Base-by-base conservation (phyloP, 495 filamentous ascomycete species). In the Acidiella bohemica region DNA sequence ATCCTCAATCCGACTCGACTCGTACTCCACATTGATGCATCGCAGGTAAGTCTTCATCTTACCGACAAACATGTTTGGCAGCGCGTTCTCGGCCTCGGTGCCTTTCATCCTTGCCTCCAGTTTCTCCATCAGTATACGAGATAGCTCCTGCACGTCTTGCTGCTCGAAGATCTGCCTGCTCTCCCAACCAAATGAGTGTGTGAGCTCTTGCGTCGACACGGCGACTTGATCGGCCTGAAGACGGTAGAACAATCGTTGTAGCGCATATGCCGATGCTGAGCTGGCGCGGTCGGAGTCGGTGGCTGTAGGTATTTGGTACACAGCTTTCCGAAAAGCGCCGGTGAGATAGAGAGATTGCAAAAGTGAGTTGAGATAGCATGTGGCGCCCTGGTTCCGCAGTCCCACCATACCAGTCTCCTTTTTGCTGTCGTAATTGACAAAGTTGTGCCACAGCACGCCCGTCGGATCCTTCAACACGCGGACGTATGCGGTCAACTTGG, bases 391-490 rank as follows among this genome's bases (percentile, higher is more conserved):
- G 53, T 99, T 99, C 56, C 87, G 90, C 29, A 99, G 66, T 18
- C 90, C 90, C 29, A 99, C 90, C 70, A 84, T 94, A 30, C 87
- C 90, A 10, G 90, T 99, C 64, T 93, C 87, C 57, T 88, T 93
- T 64, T 95, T 99, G 13, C 92, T 96, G 54, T 99, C 90, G 53
- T 97, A 97, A 65, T 95, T 92, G 51, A 81, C 73, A 63, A 99
- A 95, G 62, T 84, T 95, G 61, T 99, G 90, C 90, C 90, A 99
- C 45, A 99, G 60, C n/a, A 99, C 90, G 37, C 90, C 90, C 2
- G 90, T 99, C 22, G 93, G 90, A 57, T 99, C 90, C 60, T 95
- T 93, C 30, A 94, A 78, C 33, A 94, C 73, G 32, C 88, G 74
- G 34, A 99, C 81, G 54, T 93, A 99, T 34, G 87, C 90, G 1